Conservation (phyloP, 1,284 basidiomycete species). For the Naganishia cerealis region DNA sequence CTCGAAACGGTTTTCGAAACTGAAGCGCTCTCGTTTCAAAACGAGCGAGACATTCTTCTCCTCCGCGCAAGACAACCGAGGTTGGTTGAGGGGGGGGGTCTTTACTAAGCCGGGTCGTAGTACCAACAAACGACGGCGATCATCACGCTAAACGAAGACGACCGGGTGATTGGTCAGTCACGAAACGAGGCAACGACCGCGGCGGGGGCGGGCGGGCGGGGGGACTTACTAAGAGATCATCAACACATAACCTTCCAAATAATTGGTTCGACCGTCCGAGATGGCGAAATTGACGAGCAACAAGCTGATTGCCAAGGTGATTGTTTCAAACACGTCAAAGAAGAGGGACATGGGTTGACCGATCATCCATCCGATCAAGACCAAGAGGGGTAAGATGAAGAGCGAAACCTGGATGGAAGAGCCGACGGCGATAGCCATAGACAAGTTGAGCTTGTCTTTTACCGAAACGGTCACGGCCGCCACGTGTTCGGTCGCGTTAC, state of each 20-base stretch:
- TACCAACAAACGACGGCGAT: constrained; percentile 52
- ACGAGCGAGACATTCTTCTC: no score
- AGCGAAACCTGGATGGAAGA: constrained; percentile 87
- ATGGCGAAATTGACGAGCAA: constrained; percentile 79
- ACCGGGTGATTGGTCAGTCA: background rate
- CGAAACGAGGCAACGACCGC: background rate
- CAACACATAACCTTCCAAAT: constrained; percentile 64
- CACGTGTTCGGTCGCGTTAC: constrained; percentile 83
- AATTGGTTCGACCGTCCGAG: constrained; percentile 80
- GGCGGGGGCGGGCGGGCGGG: background rate
- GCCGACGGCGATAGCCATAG: constrained; percentile 75
- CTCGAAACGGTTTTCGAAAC: background rate
- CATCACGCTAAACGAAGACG: constrained; percentile 34
- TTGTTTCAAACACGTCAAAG: constrained; percentile 53
- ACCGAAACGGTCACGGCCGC: constrained; percentile 84
- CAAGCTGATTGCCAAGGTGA: constrained; percentile 61
- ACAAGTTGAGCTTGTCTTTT: constrained; percentile 62
- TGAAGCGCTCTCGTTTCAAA: background rate
- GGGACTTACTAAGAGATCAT: constrained; percentile 54
- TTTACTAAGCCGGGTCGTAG: constrained; percentile 31
- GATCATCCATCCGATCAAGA: constrained; percentile 58
- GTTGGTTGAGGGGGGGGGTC: no score
- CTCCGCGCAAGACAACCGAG: no score
- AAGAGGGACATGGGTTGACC: constrained; percentile 57
- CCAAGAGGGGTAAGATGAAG: constrained; percentile 73